These are phyloP conservation scores for Trichoderma oligosporum DNA, from an alignment of 2,329 filamentous ascomycete species.

Conservation along the genomic window DNA sequence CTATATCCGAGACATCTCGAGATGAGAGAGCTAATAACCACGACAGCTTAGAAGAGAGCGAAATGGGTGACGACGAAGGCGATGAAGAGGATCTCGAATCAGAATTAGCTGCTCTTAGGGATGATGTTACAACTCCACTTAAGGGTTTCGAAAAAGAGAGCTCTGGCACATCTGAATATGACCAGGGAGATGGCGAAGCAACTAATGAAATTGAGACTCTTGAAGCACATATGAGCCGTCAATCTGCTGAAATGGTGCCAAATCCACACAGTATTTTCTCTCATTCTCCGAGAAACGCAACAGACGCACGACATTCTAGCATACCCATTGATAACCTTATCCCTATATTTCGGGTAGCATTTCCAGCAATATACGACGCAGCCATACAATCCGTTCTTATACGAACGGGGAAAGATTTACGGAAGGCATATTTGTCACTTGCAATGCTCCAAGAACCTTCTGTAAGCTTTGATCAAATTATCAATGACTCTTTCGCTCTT, in stretches of 20 bases:
- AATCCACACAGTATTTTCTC: not conserved
- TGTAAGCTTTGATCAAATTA: conserved; percentile 33
- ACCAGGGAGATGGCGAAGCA: conserved; percentile 21
- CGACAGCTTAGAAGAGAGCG: not conserved
- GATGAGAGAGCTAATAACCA: not conserved
- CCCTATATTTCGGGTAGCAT: conserved; percentile 40
- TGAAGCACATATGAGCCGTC: conserved; percentile 22
- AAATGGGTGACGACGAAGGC: not conserved
- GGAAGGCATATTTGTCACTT: conserved; percentile 38
- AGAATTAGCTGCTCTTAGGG: not conserved
- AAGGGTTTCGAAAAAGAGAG: not conserved
- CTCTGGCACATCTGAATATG: not conserved
- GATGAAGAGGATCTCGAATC: conserved; percentile 11
- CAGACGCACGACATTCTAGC: not conserved
- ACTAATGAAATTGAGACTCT: conserved; percentile 24
- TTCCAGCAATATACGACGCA: conserved; percentile 39
- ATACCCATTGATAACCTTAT: conserved; percentile 31
- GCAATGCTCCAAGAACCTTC: conserved; percentile 31
- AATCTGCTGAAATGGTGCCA: not conserved
- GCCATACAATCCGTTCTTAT: conserved; percentile 33
- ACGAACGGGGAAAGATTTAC: conserved; percentile 33
- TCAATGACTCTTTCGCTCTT: conserved; percentile 24
- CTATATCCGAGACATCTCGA: not conserved
- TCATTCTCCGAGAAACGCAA: not conserved
- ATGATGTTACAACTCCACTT: too few species aligned